These are phyloP conservation scores for Ophiognomonia clavigignenti-juglandacearum DNA, from an alignment of 2,329 filamentous ascomycete species.

Conservation along the genomic window DNA sequence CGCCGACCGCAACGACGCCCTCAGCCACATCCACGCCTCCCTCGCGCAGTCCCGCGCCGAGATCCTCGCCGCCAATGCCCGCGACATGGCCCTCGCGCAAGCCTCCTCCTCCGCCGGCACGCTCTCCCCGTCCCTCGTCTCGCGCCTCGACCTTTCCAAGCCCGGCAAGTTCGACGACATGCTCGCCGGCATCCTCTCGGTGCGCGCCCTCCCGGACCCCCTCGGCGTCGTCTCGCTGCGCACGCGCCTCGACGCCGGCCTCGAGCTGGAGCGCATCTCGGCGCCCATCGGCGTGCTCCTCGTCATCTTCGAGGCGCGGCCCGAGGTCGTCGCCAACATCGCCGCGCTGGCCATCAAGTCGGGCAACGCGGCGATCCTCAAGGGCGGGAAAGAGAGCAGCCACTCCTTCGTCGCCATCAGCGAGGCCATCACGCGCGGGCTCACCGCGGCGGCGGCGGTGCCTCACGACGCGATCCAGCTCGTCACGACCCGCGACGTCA, in stretches of 20 bases:
- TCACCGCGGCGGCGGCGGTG: conserved; percentile 67
- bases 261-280: conserved; percentile 81
- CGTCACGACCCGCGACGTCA: conserved; percentile 86
- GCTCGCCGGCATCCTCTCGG: conserved; percentile 90
- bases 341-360: conserved; percentile 94
- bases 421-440: conserved; percentile 72
- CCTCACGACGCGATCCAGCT: conserved; percentile 88
- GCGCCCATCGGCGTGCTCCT: conserved; percentile 96
- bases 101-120: conserved; percentile 69
- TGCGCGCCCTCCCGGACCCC: conserved; percentile 82
- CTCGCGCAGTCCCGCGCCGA: conserved; percentile 63
- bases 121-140: conserved; percentile 77
- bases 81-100: conserved; percentile 71
- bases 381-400: conserved; percentile 93
- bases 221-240: conserved; percentile 81
- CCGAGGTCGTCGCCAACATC: conserved; percentile 98
- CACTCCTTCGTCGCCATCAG: conserved; percentile 94
- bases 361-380: conserved; percentile 92
- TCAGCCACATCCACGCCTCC: conserved; percentile 78
- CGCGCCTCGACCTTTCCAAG: conserved; percentile 79
- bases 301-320: conserved; percentile 96
- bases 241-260: conserved; percentile 79
- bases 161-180: conserved; percentile 96
- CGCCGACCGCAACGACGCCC: conserved; percentile 73
- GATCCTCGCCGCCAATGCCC: conserved; percentile 82